Percentiles rank a stretch among this genome's conserved stretches.
Evolutionary conservation across 2,329 filamentous ascomycete species (phyloP).

Genomic region (Diaporthe citriasiana): DNA sequence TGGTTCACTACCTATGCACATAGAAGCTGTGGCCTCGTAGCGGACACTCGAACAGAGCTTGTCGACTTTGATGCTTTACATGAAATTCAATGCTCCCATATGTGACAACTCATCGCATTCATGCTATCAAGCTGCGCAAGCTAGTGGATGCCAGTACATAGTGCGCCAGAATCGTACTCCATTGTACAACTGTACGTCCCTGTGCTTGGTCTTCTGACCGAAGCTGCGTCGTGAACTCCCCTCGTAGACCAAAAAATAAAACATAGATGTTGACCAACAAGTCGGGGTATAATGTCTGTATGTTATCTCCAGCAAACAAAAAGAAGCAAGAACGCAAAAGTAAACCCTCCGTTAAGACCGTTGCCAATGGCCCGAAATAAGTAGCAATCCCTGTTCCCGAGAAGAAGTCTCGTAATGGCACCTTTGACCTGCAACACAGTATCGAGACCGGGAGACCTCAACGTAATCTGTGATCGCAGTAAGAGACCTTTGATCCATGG

Average conservation of each 20-base stretch:
- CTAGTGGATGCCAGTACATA: conserved; percentile 4
- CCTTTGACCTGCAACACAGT: not conserved
- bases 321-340: not conserved
- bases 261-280: conserved; percentile 28
- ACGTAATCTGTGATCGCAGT: not conserved
- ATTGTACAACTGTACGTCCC: not conserved
- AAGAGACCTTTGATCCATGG: not conserved
- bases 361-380: not conserved
- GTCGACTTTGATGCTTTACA: not conserved
- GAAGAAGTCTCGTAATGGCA: not conserved
- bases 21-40: not conserved
- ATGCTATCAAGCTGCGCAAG: conserved; percentile 35
- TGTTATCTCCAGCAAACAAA: conserved; percentile 37
- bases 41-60: not conserved
- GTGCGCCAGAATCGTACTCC: not conserved
- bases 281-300: conserved; percentile 41
- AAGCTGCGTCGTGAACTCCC: conserved; percentile 2
- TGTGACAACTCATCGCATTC: conserved; percentile 16
- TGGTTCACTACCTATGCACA: not conserved
- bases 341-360: not conserved
- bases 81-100: not conserved
- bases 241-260: conserved; percentile 23
- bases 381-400: not conserved
- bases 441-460: not conserved
- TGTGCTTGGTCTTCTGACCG: not conserved